phyloP scores from a whole-genome alignment of 1,139 yeast genomes.

The Candida mesenterica region DNA sequence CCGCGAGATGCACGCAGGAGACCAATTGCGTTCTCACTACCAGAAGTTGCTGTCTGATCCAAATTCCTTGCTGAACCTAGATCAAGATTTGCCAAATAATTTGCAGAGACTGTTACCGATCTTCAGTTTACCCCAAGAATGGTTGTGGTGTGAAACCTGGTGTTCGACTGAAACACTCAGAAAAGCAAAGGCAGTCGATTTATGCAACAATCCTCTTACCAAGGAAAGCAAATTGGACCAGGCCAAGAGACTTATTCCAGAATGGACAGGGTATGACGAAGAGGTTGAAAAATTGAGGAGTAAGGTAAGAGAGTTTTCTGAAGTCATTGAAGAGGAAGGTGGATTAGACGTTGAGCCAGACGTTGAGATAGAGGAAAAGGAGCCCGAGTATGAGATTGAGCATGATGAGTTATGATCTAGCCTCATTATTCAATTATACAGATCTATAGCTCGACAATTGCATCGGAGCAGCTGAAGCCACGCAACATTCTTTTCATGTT shows the following conservation, averaged over 20 bases:
- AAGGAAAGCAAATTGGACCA: slow-evolving; percentile 73
- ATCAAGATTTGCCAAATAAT: slow-evolving; percentile 90
- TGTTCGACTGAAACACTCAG: slow-evolving; percentile 63
- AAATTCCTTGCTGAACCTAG: slow-evolving; percentile 74
- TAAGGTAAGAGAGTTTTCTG: not conserved
- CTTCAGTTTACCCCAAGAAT: slow-evolving; percentile 71
- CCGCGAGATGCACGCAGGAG: slow-evolving; percentile 71
- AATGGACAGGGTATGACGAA: slow-evolving; percentile 65
- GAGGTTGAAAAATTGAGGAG: slow-evolving; percentile 4
- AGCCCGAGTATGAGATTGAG: slow-evolving; percentile 6
- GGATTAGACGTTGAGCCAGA: too few relatives aligned
- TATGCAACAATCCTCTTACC: slow-evolving; percentile 80
- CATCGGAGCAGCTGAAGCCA: too few relatives aligned
- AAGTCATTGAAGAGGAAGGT: too few relatives aligned
- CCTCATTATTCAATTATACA: too few relatives aligned
- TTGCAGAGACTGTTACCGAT: slow-evolving; percentile 68
- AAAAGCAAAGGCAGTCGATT: slow-evolving; percentile 73
- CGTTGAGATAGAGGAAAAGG: too few relatives aligned
- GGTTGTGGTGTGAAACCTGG: slow-evolving; percentile 97
- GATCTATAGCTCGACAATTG: too few relatives aligned
- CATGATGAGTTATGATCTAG: slow-evolving; percentile 16
- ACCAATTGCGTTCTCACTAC: slow-evolving; percentile 78
- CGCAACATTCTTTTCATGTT: too few relatives aligned
- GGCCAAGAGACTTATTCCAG: slow-evolving; percentile 74
- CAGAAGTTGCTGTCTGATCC: slow-evolving; percentile 81